These are phyloP conservation scores for Lojkania enalia DNA, from an alignment of 2,329 filamentous ascomycete species.

Conservation along the genomic window DNA sequence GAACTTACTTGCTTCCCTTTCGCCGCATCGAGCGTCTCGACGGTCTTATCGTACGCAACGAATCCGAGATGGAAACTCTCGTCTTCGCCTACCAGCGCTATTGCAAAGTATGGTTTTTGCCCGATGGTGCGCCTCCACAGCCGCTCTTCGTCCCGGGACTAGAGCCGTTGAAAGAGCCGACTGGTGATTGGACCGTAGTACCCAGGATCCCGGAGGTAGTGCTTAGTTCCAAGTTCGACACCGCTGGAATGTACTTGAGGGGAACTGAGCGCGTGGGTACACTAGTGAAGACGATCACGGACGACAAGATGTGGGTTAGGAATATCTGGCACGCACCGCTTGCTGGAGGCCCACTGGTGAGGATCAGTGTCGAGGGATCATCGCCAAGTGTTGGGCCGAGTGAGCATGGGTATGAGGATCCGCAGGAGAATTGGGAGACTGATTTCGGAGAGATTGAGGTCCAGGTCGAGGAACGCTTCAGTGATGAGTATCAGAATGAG, in stretches of 20 bases:
- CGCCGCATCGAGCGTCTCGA: background rate
- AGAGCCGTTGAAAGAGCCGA: background rate
- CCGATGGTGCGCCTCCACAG: no score
- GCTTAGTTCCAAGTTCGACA: background rate
- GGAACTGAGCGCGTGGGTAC: background rate
- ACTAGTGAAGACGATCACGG: background rate
- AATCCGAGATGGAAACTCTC: background rate
- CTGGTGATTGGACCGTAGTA: background rate
- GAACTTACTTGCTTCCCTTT: background rate
- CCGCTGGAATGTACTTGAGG: background rate
- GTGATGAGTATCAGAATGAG: no score
- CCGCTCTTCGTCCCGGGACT: background rate
- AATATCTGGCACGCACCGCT: no score
- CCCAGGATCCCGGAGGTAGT: background rate
- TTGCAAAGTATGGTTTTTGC: background rate
- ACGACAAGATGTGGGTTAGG: background rate
- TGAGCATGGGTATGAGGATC: no score
- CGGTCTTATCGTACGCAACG: background rate
- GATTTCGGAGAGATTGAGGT: no score
- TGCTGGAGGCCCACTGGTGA: no score
- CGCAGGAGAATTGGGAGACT: no score
- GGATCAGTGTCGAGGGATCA: no score
- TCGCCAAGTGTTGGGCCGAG: no score
- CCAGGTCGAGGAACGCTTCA: no score
- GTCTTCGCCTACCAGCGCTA: background rate